Evolutionary conservation across 306 rosid genomes (phyloP).

Genomic region (Dryas drummondii): DNA sequence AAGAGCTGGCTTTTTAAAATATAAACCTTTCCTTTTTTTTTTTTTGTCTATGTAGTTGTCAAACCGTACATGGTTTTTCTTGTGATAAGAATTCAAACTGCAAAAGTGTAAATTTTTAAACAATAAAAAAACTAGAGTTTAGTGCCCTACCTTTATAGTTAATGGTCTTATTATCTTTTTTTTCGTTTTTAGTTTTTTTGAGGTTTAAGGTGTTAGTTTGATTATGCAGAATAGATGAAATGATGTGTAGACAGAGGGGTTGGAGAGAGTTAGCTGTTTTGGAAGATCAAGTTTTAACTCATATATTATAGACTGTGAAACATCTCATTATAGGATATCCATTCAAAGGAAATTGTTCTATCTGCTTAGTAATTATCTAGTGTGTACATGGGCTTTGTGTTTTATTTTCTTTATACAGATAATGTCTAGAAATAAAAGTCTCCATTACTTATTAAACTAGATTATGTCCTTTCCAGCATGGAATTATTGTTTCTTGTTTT

Average conservation of each 20-base stretch:
- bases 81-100: background rate
- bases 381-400: too few species aligned
- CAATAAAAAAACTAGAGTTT: background rate
- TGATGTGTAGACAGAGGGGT: slow-evolving; percentile 99
- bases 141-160: background rate
- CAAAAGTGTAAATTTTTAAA: background rate
- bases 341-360: background rate
- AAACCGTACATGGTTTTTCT: background rate
- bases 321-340: background rate
- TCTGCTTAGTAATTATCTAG: background rate
- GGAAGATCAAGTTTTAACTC: slow-evolving; percentile 31
- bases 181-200: background rate
- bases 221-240: slow-evolving; percentile 88
- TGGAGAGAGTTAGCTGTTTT: slow-evolving; percentile 92
- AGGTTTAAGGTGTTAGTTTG: slow-evolving; percentile 16
- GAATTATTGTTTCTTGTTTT: background rate
- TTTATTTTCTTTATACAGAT: too few species aligned
- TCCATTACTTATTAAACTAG: background rate
- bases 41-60: background rate
- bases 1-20: too few species aligned
- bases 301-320: background rate
- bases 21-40: too few species aligned
- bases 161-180: background rate
- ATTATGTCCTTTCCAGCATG: background rate
- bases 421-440: background rate